These are phyloP conservation scores for Chaetomium fimeti DNA, from an alignment of 495 filamentous ascomycete species.

Conservation along the genomic window DNA sequence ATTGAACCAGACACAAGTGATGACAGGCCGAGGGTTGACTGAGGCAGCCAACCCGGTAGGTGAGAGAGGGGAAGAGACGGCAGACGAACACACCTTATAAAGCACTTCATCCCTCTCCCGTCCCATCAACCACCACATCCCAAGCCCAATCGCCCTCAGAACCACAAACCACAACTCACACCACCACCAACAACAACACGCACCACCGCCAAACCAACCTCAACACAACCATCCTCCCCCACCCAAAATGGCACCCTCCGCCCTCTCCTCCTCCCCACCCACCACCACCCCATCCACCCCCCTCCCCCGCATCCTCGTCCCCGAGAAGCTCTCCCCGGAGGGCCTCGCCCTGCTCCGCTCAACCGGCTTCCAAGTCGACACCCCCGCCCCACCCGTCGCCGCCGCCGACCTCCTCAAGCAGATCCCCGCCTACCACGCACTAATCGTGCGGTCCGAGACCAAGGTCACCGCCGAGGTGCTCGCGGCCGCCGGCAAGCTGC, in stretches of 20 bases:
- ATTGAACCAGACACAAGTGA: not conserved
- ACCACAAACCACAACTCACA: not conserved
- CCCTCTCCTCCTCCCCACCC: slow-evolving; percentile 21
- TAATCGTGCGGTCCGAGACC: slow-evolving; percentile 71
- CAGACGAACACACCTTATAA: slow-evolving; percentile 1
- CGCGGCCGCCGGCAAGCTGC: slow-evolving; percentile 56
- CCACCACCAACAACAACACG: not conserved
- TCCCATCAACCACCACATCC: not conserved
- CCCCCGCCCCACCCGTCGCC: slow-evolving; percentile 55
- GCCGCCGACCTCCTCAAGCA: slow-evolving; percentile 55
- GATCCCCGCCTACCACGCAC: slow-evolving; percentile 62
- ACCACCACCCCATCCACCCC: slow-evolving; percentile 13
- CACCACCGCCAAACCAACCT: not conserved
- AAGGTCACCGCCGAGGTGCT: slow-evolving; percentile 64
- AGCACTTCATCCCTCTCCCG: not conserved
- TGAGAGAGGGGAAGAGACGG: not conserved
- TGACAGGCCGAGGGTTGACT: not conserved
- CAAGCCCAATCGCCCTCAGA: not conserved
- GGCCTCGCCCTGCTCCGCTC: slow-evolving; percentile 59
- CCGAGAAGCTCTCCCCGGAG: slow-evolving; percentile 72
- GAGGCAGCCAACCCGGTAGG: not conserved
- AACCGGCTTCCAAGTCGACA: slow-evolving; percentile 56
- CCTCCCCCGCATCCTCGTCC: slow-evolving; percentile 57
- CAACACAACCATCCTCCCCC: not conserved
- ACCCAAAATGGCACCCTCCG: slow-evolving; percentile 40